A percentile compares a stretch with the other conserved stretches of the same genome.
These are phyloP conservation scores for Microdochium bolleyi DNA, from an alignment of 2,329 filamentous ascomycete genomes.

Conservation along the genomic window DNA sequence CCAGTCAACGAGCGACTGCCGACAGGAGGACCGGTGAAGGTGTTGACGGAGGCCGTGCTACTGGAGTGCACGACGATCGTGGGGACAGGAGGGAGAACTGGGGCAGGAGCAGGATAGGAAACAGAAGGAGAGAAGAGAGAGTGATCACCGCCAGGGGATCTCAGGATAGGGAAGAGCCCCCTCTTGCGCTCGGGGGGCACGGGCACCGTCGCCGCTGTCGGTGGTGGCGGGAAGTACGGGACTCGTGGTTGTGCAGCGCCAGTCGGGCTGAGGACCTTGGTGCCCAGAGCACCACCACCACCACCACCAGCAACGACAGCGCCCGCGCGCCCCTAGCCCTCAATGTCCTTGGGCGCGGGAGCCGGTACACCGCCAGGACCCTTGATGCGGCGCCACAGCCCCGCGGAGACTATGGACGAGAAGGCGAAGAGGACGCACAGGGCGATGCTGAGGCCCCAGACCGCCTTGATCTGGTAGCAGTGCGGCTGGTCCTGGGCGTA, in stretches of 20 bases:
- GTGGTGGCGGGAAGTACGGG: background rate
- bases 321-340: slow-evolving; percentile 40
- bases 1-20: background rate
- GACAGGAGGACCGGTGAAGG: too few species aligned
- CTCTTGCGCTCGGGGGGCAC: background rate
- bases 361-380: slow-evolving; percentile 14
- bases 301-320: slow-evolving; percentile 15
- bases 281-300: background rate
- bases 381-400: slow-evolving; percentile 56
- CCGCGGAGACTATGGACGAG: slow-evolving; percentile 47
- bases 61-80: background rate
- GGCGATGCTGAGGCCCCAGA: slow-evolving; percentile 80
- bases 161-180: background rate
- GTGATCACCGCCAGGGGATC: background rate
- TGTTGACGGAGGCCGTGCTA: background rate
- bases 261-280: background rate
- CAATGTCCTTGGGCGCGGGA: slow-evolving; percentile 38
- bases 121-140: background rate
- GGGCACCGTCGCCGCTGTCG: background rate
- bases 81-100: background rate
- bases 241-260: background rate
- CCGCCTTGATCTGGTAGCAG: slow-evolving; percentile 77
- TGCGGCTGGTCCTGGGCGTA: slow-evolving; percentile 49
- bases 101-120: background rate
- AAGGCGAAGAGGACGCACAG: slow-evolving; percentile 66